Percentiles rank a stretch among this genome's conserved stretches.
Evolutionary conservation across 192 early-diverging fungal genomes (phyloP).

Genomic region (Pilaira anomala): DNA sequence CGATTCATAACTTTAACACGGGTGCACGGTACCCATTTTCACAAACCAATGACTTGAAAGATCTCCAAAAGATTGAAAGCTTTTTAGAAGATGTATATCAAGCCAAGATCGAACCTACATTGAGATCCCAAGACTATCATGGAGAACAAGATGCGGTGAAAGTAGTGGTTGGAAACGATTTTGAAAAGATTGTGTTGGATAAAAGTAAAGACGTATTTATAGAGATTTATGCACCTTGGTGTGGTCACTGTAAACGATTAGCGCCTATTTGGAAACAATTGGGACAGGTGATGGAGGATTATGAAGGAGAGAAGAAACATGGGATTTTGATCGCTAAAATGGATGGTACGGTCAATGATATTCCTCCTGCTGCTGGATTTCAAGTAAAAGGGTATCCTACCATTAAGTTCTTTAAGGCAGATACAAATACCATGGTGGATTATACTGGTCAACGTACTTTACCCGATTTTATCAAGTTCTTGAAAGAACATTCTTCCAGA

Average conservation of each 20-base stretch:
- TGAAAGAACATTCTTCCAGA: background rate
- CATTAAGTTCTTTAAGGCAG: slow-evolving; percentile 85
- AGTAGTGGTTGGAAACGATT: slow-evolving; percentile 80
- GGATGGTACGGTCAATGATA: slow-evolving; percentile 90
- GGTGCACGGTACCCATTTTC: background rate
- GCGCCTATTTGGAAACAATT: slow-evolving; percentile 84
- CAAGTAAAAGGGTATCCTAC: slow-evolving; percentile 91
- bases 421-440: slow-evolving; percentile 51
- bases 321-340: slow-evolving; percentile 73
- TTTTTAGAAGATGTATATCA: slow-evolving; percentile 35
- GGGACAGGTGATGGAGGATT: slow-evolving; percentile 38
- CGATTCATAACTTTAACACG: slow-evolving; percentile 35
- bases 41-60: background rate
- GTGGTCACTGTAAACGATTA: slow-evolving; percentile 70
- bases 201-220: slow-evolving; percentile 82
- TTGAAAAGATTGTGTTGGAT: slow-evolving; percentile 80
- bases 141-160: slow-evolving; percentile 78
- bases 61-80: background rate
- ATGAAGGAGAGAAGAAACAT: slow-evolving; percentile 40
- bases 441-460: slow-evolving; percentile 79
- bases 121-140: slow-evolving; percentile 48
- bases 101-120: slow-evolving; percentile 67
- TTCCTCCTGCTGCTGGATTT: slow-evolving; percentile 67
- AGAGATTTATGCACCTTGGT: slow-evolving; percentile 89
- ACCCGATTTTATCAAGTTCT: slow-evolving; percentile 72